Evolutionary conservation across 306 rosid species (phyloP), one percentile per base, ranked within the genome.

Genomic region (Luffa acutangula): DNA sequence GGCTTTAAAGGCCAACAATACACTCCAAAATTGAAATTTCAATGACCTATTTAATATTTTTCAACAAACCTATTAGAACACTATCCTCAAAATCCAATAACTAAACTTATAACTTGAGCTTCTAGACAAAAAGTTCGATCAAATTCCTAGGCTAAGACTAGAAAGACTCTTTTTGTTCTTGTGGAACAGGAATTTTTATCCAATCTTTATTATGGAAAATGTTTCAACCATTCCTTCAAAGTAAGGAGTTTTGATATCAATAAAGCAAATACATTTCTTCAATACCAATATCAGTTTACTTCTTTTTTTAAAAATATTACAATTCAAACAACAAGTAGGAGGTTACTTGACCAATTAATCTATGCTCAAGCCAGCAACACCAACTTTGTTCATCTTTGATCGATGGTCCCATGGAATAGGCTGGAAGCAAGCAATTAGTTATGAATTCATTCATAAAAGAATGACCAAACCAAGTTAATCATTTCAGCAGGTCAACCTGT

Each of bases 401-500:
- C 4, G 25, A 74, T 31, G 21, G 3, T 14, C 5, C 21, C 77
- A 17, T 48, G 1, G 5, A 17, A 51, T 18, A 34, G 0, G 5
- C 13, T 9, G 18, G 31, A 53, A 9, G 9, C 1, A 13, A 51
- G 78, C 78, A 75, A 34, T 52, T 51, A 75, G 78, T 75, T 34
- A 18, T 34, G 64, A 52, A 4, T 51, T 74, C 46, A 75, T 75
- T 52, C 63, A 4, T 75, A 52, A 51, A 49, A 75, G 49, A 75
- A 75, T 75, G 64, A 75, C 3, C 78, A 52, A 52, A 53, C 15
- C 46, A 75, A 75, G 78, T 75, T 75, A 75, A 75, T 45, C 76
- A 75, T 36, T 51, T 75, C 49, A 52, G 18, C 31, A 33, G 21
- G 25, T 52, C 78, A 75, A 75, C 49, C 78, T 75, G 45, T 75